Percentiles rank a stretch among this genome's conserved stretches.
Evolutionary conservation across 345 rosid species (phyloP).

Genomic region (Pistacia vera): DNA sequence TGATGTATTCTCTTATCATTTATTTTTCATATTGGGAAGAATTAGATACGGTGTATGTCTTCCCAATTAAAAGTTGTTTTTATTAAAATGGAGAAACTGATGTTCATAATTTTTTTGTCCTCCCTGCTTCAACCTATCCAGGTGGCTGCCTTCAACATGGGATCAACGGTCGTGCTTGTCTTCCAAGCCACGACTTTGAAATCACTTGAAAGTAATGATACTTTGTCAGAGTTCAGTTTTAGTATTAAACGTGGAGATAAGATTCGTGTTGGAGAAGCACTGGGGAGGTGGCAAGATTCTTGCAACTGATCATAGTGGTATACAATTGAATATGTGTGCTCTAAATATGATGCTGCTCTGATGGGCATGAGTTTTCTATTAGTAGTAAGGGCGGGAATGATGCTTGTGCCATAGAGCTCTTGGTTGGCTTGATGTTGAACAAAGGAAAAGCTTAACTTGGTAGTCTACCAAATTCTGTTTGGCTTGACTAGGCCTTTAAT

Average conservation of each 20-base stretch:
- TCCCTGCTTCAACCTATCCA: slow-evolving; percentile 26
- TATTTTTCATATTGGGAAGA: background rate
- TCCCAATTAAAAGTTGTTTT: no score
- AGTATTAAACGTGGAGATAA: slow-evolving; percentile 62
- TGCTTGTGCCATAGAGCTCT: background rate
- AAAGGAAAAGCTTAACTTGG: background rate
- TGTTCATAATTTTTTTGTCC: background rate
- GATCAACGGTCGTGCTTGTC: slow-evolving; percentile 91
- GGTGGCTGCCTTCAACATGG: slow-evolving; percentile 91
- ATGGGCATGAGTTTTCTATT: background rate
- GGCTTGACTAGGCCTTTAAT: background rate
- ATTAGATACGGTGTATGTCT: background rate
- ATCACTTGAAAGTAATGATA: slow-evolving; percentile 28
- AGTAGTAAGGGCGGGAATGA: no score
- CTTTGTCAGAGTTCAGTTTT: slow-evolving; percentile 64
- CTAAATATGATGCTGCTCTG: background rate
- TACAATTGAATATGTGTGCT: background rate
- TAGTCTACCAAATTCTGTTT: background rate
- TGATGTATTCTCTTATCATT: background rate
- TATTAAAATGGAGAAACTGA: background rate
- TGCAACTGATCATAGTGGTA: background rate
- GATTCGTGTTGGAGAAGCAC: slow-evolving; percentile 75
- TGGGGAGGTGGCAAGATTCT: slow-evolving; percentile 67
- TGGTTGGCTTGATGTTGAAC: background rate
- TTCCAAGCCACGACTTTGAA: slow-evolving; percentile 77